phyloP scores from a whole-genome alignment of 768 basidiomycete genomes.

The Phallus indusiatus region DNA sequence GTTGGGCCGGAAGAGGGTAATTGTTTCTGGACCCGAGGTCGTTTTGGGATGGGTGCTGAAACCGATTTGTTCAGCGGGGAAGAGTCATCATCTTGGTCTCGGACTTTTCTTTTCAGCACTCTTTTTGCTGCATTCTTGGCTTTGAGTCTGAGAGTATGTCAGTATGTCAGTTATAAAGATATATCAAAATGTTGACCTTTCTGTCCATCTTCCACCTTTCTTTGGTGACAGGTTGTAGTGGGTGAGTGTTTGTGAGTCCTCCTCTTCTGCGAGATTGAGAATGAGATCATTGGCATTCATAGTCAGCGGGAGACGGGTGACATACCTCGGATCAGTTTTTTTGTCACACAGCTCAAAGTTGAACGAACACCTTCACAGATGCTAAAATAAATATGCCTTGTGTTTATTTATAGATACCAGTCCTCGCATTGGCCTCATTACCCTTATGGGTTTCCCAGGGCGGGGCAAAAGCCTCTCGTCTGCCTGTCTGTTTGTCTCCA shows the following conservation, averaged over 20 bases:
- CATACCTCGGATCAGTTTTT: too few relatives aligned
- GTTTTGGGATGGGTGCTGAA: constrained; percentile 34
- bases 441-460: too few relatives aligned
- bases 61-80: constrained; percentile 15
- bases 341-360: too few relatives aligned
- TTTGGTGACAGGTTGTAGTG: constrained; percentile 12
- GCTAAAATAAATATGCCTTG: too few relatives aligned
- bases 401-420: too few relatives aligned
- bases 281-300: constrained; percentile 15
- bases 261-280: constrained; percentile 17
- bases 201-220: constrained; percentile 32
- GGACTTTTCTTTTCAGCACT: constrained; percentile 31
- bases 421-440: too few relatives aligned
- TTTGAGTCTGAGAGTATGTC: constrained; percentile 46
- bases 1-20: constrained; percentile 18
- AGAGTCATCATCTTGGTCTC: constrained; percentile 6
- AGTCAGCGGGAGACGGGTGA: too few relatives aligned
- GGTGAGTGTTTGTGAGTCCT: constrained; percentile 8
- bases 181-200: constrained; percentile 38
- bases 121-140: constrained; percentile 62
- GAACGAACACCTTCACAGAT: too few relatives aligned
- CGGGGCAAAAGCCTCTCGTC: too few relatives aligned
- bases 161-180: constrained; percentile 8
- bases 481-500: not conserved
- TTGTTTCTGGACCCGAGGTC: constrained; percentile 26